phyloP scores from a whole-genome alignment of 371 early-diverging fungal species.

The Mortierella sp. region DNA sequence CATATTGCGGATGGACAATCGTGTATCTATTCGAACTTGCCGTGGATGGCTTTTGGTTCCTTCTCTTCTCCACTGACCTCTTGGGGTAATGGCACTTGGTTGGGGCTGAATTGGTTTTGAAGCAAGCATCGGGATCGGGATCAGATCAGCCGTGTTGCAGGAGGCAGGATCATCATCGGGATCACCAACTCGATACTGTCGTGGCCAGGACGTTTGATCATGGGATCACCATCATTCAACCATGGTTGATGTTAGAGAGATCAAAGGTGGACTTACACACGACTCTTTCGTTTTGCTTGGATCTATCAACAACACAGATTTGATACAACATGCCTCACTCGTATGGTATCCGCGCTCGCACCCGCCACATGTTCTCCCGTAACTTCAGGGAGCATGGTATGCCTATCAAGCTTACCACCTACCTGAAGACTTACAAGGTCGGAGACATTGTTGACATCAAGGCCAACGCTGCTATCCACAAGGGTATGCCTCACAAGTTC shows the following conservation, averaged over 20 bases:
- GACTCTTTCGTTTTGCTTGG: slow-evolving; percentile 4
- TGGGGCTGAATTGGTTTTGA: neutral
- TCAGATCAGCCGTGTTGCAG: too few relatives aligned
- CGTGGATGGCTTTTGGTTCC: slow-evolving; percentile 22
- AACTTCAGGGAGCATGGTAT: slow-evolving; percentile 78
- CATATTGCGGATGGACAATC: slow-evolving; percentile 3
- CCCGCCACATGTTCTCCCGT: slow-evolving; percentile 98
- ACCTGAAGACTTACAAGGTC: slow-evolving; percentile 73
- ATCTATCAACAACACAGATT: slow-evolving; percentile 84
- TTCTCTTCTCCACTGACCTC: slow-evolving; percentile 47
- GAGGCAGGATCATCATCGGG: slow-evolving; percentile 1
- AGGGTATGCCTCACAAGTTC: slow-evolving; percentile 99
- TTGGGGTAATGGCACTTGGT: slow-evolving; percentile 24
- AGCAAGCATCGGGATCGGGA: slow-evolving; percentile 4
- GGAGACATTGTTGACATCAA: slow-evolving; percentile 99
- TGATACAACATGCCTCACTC: slow-evolving; percentile 84
- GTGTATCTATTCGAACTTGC: slow-evolving; percentile 4
- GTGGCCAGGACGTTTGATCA: slow-evolving; percentile 5
- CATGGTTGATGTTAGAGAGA: neutral
- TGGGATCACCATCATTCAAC: slow-evolving; percentile 21
- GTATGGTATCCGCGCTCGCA: slow-evolving; percentile 98
- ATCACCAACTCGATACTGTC: neutral
- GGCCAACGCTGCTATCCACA: slow-evolving; percentile 97
- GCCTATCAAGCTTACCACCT: slow-evolving; percentile 93
- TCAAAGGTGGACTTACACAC: slow-evolving; percentile 24